Percentiles rank a stretch among this genome's conserved stretches.
Conservation (phyloP, 1,284 basidiomycete species). For the Papiliotrema laurentii region DNA sequence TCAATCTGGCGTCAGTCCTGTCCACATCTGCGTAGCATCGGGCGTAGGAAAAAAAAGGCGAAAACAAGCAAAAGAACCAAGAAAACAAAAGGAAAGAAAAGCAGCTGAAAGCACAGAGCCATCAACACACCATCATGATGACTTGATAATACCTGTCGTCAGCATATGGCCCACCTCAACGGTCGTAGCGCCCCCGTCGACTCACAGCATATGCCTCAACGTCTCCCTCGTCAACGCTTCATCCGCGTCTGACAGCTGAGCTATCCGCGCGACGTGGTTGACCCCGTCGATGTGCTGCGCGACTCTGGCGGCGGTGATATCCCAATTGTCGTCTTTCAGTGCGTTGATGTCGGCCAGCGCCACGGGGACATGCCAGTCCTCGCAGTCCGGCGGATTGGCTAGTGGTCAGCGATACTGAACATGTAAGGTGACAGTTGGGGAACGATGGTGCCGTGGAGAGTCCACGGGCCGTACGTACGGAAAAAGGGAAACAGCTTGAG, state of each 20-base stretch:
- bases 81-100: too few species aligned
- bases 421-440: neutral
- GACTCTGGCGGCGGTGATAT: constrained; percentile 83
- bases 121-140: constrained; percentile 63
- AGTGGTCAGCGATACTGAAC: neutral
- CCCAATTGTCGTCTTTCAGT: constrained; percentile 87
- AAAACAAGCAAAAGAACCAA: too few species aligned
- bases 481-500: constrained; percentile 95
- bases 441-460: neutral
- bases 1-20: constrained; percentile 58
- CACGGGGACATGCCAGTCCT: constrained; percentile 94
- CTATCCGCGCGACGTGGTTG: constrained; percentile 86
- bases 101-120: neutral
- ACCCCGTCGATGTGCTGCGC: constrained; percentile 80
- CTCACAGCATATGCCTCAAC: constrained; percentile 85
- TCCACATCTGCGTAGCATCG: too few species aligned
- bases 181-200: neutral
- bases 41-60: too few species aligned
- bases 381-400: constrained; percentile 79
- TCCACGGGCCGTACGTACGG: constrained; percentile 43
- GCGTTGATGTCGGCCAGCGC: constrained; percentile 77
- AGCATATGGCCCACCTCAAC: too few species aligned
- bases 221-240: constrained; percentile 76
- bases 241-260: constrained; percentile 87
- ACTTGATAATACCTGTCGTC: constrained; percentile 81